Evolutionary conservation across 257 asterid genomes (phyloP).

Genomic region (Nicotiana benthamiana): DNA sequence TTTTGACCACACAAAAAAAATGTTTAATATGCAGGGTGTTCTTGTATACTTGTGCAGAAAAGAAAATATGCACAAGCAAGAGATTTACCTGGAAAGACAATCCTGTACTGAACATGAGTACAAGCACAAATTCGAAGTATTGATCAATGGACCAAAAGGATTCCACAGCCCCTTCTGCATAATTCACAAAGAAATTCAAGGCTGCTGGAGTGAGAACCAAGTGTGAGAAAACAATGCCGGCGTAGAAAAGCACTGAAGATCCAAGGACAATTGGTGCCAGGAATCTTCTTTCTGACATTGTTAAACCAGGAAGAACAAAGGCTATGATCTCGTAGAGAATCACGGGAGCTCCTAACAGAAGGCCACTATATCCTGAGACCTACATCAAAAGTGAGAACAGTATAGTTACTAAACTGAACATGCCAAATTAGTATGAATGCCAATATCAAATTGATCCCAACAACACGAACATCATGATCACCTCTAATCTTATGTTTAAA

Average conservation of each 20-base stretch:
- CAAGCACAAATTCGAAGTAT: conserved; percentile 95
- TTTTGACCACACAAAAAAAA: too few species aligned
- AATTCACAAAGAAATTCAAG: conserved; percentile 81
- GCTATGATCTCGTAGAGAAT: conserved; percentile 94
- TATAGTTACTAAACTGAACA: neutral
- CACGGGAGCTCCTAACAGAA: conserved; percentile 84
- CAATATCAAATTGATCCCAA: neutral
- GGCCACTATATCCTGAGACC: conserved; percentile 98
- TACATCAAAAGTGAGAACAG: conserved; percentile 22
- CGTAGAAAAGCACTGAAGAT: conserved; percentile 85
- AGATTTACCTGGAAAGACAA: conserved; percentile 87
- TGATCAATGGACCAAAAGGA: conserved; percentile 99
- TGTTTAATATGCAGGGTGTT: neutral
- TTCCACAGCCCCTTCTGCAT: conserved; percentile 97
- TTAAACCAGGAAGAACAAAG: conserved; percentile 89
- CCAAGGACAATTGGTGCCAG: conserved; percentile 96
- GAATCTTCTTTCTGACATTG: conserved; percentile 75
- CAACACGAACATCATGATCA: neutral
- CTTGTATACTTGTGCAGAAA: neutral
- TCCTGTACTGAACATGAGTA: conserved; percentile 98
- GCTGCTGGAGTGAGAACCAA: conserved; percentile 98
- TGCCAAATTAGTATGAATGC: neutral
- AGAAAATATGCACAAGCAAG: neutral
- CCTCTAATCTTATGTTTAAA: neutral
- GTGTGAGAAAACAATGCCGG: conserved; percentile 85